A percentile compares a stretch with the other conserved stretches of the same genome.
Conservation (phyloP, 23 red algal genomes). For the Gracilaria gracilis region DNA sequence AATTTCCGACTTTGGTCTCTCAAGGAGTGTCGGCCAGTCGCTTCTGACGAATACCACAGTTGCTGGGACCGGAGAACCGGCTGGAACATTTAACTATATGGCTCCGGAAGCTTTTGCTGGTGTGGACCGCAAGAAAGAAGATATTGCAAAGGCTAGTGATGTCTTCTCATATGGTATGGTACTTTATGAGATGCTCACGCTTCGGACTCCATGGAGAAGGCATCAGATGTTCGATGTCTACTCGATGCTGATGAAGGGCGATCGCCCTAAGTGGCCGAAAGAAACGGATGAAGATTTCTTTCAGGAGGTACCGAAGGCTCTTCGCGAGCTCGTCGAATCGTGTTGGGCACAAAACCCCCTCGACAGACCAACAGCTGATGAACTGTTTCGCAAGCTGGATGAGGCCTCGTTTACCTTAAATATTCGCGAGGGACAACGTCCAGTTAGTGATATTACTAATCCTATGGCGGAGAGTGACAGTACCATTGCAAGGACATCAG, state of each 20-base stretch:
- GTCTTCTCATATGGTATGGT: conserved; percentile 90
- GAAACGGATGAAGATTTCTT: conserved; percentile 39
- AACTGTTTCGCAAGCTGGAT: conserved; percentile 41
- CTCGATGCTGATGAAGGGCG: conserved; percentile 6
- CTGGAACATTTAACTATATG: conserved; percentile 86
- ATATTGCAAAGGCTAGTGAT: conserved; percentile 55
- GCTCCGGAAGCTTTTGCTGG: conserved; percentile 66
- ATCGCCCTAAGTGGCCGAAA: conserved; percentile 51
- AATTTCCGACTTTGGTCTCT: conserved; percentile 71
- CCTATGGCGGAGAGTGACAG: neutral
- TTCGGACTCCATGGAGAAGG: conserved; percentile 50
- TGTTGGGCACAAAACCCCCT: conserved; percentile 48
- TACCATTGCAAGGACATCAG: neutral
- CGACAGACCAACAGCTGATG: conserved; percentile 54
- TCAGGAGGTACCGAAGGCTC: conserved; percentile 16
- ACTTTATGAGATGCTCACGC: conserved; percentile 88
- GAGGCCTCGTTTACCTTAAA: conserved; percentile 5
- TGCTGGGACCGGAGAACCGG: conserved; percentile 19
- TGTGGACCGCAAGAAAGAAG: conserved; percentile 39
- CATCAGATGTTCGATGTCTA: conserved; percentile 35
- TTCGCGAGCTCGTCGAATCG: conserved; percentile 34
- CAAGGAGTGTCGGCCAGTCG: conserved; percentile 9
- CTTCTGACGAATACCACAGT: conserved; percentile 52
- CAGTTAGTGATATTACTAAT: conserved; percentile 31
- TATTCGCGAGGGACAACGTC: conserved; percentile 16